A percentile compares a stretch with the other conserved stretches of the same genome.
Evolutionary conservation across 495 filamentous ascomycete genomes (phyloP).

Genomic region (Thermochaetoides thermophila): DNA sequence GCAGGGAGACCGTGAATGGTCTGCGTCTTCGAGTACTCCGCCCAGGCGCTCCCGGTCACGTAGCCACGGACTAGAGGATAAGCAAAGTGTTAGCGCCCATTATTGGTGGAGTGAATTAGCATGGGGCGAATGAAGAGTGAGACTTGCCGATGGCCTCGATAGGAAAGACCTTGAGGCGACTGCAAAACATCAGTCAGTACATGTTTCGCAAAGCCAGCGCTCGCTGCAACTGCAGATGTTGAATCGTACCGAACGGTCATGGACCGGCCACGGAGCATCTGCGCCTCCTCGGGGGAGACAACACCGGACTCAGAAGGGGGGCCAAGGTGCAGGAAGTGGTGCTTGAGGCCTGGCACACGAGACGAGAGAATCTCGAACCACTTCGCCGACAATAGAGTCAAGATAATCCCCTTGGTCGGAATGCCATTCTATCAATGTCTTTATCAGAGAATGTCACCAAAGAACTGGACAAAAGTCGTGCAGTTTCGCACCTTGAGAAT

Average conservation of each 20-base stretch:
- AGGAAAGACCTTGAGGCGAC: slow-evolving; percentile 63
- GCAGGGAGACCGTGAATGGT: slow-evolving; percentile 71
- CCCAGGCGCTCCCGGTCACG: slow-evolving; percentile 87
- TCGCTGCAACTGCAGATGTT: background rate
- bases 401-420: slow-evolving; percentile 66
- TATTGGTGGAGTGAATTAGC: no score
- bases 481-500: slow-evolving; percentile 23
- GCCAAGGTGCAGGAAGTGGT: slow-evolving; percentile 59
- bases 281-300: slow-evolving; percentile 25
- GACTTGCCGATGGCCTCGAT: slow-evolving; percentile 49
- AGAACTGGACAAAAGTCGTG: slow-evolving; percentile 32
- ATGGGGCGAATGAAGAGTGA: no score
- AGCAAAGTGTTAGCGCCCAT: no score
- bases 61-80: slow-evolving; percentile 83
- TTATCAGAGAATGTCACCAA: background rate
- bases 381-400: slow-evolving; percentile 68
- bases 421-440: slow-evolving; percentile 47
- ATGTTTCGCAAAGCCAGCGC: no score
- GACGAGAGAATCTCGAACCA: slow-evolving; percentile 68
- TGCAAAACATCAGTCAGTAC: background rate
- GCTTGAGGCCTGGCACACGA: slow-evolving; percentile 50
- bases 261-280: slow-evolving; percentile 47
- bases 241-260: slow-evolving; percentile 52
- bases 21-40: slow-evolving; percentile 50
- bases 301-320: slow-evolving; percentile 42